Evolutionary conservation across 495 filamentous ascomycete species (phyloP).

Genomic region (Tirmania nivea): DNA sequence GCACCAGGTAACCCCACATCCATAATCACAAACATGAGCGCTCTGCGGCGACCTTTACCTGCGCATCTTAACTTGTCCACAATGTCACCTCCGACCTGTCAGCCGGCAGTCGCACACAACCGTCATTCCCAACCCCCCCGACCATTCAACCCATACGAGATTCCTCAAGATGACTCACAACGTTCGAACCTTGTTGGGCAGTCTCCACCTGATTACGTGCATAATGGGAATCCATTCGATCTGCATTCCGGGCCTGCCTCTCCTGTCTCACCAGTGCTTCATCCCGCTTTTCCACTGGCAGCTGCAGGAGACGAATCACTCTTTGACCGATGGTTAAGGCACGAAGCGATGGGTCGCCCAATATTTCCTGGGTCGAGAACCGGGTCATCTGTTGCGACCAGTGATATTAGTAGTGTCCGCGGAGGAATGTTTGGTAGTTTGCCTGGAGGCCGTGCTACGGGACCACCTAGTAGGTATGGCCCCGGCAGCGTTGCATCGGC

Average conservation of each 20-base stretch:
- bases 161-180: not conserved
- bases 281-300: not conserved
- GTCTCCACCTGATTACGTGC: not conserved
- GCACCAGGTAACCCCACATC: not conserved
- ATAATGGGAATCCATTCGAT: not conserved
- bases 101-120: not conserved
- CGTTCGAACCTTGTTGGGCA: not conserved
- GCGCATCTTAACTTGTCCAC: not conserved
- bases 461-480: not conserved
- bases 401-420: not conserved
- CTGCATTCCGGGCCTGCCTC: not conserved
- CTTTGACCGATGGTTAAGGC: not conserved
- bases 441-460: not conserved
- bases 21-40: not conserved
- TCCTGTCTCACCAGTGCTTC: not conserved
- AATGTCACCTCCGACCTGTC: not conserved
- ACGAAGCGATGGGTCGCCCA: not conserved
- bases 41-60: not conserved
- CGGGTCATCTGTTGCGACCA: not conserved
- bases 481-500: not conserved
- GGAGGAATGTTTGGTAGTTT: not conserved
- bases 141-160: not conserved
- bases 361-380: not conserved
- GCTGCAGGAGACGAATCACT: not conserved
- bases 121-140: not conserved